These are phyloP conservation scores for Candida pseudocylindracea DNA, from an alignment of 1,139 yeast genomes.

Conservation along the genomic window DNA sequence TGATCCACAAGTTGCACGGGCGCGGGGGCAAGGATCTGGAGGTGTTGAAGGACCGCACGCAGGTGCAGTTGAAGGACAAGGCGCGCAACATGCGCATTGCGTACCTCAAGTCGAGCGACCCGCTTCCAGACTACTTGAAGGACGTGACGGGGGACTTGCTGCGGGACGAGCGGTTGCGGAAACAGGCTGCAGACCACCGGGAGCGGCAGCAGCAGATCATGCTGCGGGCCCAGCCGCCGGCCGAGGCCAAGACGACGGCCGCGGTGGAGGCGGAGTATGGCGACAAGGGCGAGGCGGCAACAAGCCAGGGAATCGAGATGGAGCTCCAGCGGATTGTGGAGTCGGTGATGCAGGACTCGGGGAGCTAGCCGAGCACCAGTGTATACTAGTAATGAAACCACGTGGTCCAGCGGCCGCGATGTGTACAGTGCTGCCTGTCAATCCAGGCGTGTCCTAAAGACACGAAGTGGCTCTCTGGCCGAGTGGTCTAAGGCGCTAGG, in stretches of 20 bases:
- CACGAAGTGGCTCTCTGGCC: conserved; percentile 1
- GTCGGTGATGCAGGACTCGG: background rate
- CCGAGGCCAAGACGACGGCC: background rate
- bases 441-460: too few species aligned
- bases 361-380: too few species aligned
- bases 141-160: conserved; percentile 80
- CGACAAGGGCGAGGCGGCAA: too few species aligned
- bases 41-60: conserved; percentile 64
- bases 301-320: background rate
- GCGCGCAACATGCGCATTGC: conserved; percentile 90
- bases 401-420: too few species aligned
- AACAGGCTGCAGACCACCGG: conserved; percentile 9
- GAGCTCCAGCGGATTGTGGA: background rate
- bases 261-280: conserved; percentile 1
- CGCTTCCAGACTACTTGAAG: conserved; percentile 56
- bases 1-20: conserved; percentile 70
- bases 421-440: too few species aligned
- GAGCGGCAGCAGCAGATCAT: conserved; percentile 20
- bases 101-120: conserved; percentile 45
- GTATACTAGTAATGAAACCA: too few species aligned
- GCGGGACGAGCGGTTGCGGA: conserved; percentile 17
- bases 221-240: conserved; percentile 1
- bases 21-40: conserved; percentile 81
- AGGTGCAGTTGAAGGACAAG: conserved; percentile 83
- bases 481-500: conserved; percentile 18